Conservation (phyloP, 75 land plant species). For the Selaginella moellendorffii region DNA sequence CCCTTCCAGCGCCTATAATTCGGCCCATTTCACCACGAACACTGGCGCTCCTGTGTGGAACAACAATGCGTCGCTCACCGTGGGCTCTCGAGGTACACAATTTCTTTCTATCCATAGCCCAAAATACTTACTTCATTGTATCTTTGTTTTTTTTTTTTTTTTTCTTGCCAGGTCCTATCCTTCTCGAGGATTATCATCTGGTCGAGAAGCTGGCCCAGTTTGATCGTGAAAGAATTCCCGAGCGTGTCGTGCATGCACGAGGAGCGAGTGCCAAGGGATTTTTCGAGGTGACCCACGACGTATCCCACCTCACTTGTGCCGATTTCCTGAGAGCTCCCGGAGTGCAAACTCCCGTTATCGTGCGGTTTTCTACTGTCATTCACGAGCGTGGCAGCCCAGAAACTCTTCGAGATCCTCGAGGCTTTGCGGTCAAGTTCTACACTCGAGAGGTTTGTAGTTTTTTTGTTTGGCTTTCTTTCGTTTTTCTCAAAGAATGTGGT, state of each 20-base stretch:
- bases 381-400: conserved; percentile 7
- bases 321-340: conserved; percentile 68
- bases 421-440: conserved; percentile 40
- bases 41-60: conserved; percentile 6
- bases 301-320: conserved; percentile 65
- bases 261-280: conserved; percentile 83
- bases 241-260: conserved; percentile 88
- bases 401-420: background rate
- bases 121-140: background rate
- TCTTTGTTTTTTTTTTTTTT: background rate
- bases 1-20: conserved; percentile 2
- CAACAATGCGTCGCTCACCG: conserved; percentile 3
- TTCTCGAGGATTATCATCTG: conserved; percentile 68
- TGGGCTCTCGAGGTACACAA: background rate
- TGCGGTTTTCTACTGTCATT: conserved; percentile 10
- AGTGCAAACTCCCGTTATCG: conserved; percentile 1
- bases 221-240: conserved; percentile 69
- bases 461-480: background rate
- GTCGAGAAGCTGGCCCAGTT: conserved; percentile 71
- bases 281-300: conserved; percentile 68
- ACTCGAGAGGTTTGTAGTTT: conserved; percentile 60
- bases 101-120: background rate
- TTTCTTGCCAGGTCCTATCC: conserved; percentile 43
- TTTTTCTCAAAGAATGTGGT: no score
- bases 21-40: conserved; percentile 1